Base-by-base conservation (phyloP, 306 rosid genomes). In the Quercus alba region DNA sequence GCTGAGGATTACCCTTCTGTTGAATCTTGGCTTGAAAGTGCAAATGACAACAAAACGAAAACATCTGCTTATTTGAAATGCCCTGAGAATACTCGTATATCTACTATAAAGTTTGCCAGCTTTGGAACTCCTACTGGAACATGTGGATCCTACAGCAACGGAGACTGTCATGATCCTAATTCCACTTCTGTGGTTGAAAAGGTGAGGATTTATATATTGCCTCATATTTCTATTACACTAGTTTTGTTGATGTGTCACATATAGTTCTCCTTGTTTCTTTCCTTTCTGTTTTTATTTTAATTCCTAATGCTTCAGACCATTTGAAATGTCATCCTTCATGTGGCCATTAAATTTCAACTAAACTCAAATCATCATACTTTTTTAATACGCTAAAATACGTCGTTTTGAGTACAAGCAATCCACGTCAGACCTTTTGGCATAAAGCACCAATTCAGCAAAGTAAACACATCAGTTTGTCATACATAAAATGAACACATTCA, bases 91-190 rank as follows among this genome's bases (percentile, higher is more conserved):
- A 75, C 81, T 14, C 30, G 4, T 31, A 85, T 92, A 76, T 81
- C 94, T 5, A 76, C 87, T 4, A 81, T 94, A 41, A 89, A 85
- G 78, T 92, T 94, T 80, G 94, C 97, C 63, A 94, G 97, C 90
- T 94, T 88, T 63, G 98, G 95, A 74, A 89, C 76, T 56, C 98
- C 97, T 54, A 78, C 90, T 8, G 98, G 98, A 69, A 80, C 83
- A 46, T 94, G 98, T 86, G 96, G 98, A 30, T 89, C 96, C 62
- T 90, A 79, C 71, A 56, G 75, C 4, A 77, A 72, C 54, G 98
- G 98, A 64, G 86, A 87, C 80, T 94, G 98, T 81, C 98, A 94
- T 19, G 86, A 92, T 82, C 94, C 97, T 19, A 80, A 83, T 77
- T 89, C 97, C 78, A 79, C 28, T 78, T 78, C 76, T 61, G 82